Evolutionary conservation across 352 stramenopile genomes (phyloP), one percentile per base, ranked within the genome.

Genomic region (Thalassiosira exigua): DNA sequence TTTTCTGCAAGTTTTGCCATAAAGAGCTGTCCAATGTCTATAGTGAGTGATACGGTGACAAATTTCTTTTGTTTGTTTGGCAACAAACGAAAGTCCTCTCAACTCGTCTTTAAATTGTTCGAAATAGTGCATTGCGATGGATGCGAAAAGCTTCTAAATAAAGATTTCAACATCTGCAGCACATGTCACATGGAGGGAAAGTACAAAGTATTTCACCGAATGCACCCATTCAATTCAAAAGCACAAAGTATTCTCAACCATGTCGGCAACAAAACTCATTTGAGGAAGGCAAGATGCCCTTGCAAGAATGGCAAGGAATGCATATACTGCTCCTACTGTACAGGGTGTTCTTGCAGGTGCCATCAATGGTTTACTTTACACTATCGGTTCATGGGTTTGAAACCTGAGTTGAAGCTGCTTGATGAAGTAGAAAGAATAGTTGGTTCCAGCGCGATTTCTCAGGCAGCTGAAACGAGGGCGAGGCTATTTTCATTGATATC

Each of bases 41-140:
- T 60, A 30, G n/a, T n/a, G n/a, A n/a, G n/a, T n/a, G n/a, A n/a
- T n/a, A n/a, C n/a, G n/a, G n/a, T n/a, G n/a, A n/a, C n/a, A n/a
- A n/a, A n/a, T n/a, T n/a, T n/a, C n/a, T n/a, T n/a, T n/a, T n/a
- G n/a, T n/a, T n/a, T n/a, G n/a, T n/a, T n/a, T n/a, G n/a, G n/a
- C n/a, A n/a, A n/a, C n/a, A n/a, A n/a, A n/a, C n/a, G n/a, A n/a
- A n/a, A n/a, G n/a, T n/a, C n/a, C n/a, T n/a, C n/a, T n/a, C n/a
- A n/a, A n/a, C n/a, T n/a, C n/a, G n/a, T n/a, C n/a, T n/a, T n/a
- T n/a, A n/a, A n/a, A n/a, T n/a, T n/a, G n/a, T n/a, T n/a, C n/a
- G n/a, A n/a, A n/a, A 92, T n/a, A n/a, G n/a, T 90, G 66, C 90
- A 95, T 57, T 95, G 90, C 69, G 76, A 89, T 58, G 89, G 90